phyloP scores from a whole-genome alignment of 140 eudicot species.

The Oenanthe javanica region DNA sequence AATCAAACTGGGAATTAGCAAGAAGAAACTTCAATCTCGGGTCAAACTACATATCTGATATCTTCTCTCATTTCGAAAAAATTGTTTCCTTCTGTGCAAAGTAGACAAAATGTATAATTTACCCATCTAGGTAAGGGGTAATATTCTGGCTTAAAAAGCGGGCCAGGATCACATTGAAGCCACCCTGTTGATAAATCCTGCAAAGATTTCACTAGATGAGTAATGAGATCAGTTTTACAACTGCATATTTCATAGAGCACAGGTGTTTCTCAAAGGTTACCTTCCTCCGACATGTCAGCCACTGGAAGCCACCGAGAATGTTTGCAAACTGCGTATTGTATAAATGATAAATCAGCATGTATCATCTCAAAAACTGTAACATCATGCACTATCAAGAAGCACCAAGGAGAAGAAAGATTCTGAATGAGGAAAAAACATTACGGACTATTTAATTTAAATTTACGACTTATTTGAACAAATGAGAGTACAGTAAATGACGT shows the following conservation, averaged over 20 bases:
- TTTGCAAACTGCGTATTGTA: constrained; percentile 55
- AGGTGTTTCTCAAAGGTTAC: constrained; percentile 18
- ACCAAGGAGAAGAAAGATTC: not conserved
- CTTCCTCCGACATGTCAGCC: constrained; percentile 93
- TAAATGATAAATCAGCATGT: not conserved
- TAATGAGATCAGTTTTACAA: not conserved
- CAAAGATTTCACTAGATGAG: constrained; percentile 17
- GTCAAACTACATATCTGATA: not conserved
- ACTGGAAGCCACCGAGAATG: constrained; percentile 56
- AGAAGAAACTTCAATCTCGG: not conserved
- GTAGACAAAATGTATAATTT: not conserved
- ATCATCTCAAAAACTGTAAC: not conserved
- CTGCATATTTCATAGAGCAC: not conserved
- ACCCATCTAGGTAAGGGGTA: constrained; percentile 35
- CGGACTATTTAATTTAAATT: not conserved
- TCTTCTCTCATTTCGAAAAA: not conserved
- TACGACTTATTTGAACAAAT: not conserved
- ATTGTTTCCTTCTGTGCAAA: not conserved
- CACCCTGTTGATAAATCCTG: constrained; percentile 85
- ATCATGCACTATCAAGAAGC: not conserved
- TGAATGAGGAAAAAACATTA: not conserved
- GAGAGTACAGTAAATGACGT: not conserved
- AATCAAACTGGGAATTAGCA: not conserved
- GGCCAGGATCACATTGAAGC: constrained; percentile 92
- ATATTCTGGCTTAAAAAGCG: constrained; percentile 56